Conservation (phyloP, 768 basidiomycete species). For the Gloeostereum incarnatum region DNA sequence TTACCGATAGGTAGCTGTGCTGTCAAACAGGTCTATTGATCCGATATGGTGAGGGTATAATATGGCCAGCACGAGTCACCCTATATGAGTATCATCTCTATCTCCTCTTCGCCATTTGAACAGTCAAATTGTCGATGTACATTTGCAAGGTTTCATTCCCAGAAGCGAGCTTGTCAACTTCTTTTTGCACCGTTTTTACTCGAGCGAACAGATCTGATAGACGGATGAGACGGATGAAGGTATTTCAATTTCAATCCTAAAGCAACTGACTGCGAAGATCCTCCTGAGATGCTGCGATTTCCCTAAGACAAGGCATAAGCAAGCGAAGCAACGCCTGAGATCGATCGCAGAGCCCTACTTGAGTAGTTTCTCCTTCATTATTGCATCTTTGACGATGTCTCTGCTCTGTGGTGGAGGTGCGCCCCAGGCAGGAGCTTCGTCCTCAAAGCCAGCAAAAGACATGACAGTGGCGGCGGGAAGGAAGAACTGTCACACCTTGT, state of each 20-base stretch:
- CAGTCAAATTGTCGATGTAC: conserved; percentile 85
- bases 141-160: conserved; percentile 79
- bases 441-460: conserved; percentile 34
- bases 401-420: conserved; percentile 29
- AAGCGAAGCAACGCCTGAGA: not conserved
- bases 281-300: conserved; percentile 66
- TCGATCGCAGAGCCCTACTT: conserved; percentile 45
- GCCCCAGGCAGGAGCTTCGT: conserved; percentile 44
- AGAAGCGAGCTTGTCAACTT: conserved; percentile 72
- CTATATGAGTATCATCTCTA: no score
- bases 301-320: conserved; percentile 37
- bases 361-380: conserved; percentile 69
- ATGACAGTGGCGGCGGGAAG: conserved; percentile 16
- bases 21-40: no score
- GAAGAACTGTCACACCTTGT: not conserved
- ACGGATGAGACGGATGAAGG: conserved; percentile 2
- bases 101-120: conserved; percentile 78
- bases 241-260: not conserved
- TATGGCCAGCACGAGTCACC: no score
- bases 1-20: no score
- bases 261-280: conserved; percentile 58
- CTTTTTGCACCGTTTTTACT: conserved; percentile 61
- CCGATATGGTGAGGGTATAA: no score
- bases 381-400: conserved; percentile 67
- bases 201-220: conserved; percentile 53